phyloP scores from a whole-genome alignment of 306 rosid species.

The Castanea mollissima region DNA sequence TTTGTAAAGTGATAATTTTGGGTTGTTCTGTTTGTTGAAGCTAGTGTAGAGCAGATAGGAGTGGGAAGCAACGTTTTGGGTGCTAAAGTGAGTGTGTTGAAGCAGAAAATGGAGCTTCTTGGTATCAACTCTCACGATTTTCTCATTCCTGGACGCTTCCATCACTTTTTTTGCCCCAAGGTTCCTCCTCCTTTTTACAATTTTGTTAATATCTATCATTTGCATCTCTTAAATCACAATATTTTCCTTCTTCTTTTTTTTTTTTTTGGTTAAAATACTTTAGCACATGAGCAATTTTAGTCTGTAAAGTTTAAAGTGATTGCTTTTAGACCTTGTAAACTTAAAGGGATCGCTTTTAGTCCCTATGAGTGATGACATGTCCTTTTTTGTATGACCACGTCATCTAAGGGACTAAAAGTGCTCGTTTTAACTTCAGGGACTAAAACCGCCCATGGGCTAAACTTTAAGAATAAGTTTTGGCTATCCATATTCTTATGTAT shows the following conservation, averaged over 20 bases:
- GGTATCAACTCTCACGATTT: conserved; percentile 52
- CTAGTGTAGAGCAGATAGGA: conserved; percentile 28
- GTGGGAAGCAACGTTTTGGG: conserved; percentile 26
- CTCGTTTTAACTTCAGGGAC: too few relatives aligned
- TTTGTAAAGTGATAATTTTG: conserved; percentile 15
- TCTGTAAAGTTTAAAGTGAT: too few relatives aligned
- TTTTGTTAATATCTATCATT: neutral
- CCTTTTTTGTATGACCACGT: too few relatives aligned
- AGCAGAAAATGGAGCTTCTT: conserved; percentile 64
- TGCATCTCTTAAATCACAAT: neutral
- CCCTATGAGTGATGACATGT: too few relatives aligned
- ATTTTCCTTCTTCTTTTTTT: too few relatives aligned
- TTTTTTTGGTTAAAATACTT: too few relatives aligned
- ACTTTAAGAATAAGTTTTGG: too few relatives aligned
- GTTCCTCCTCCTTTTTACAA: conserved; percentile 41
- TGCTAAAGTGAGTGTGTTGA: conserved; percentile 40
- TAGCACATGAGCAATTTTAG: too few relatives aligned
- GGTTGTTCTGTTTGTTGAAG: conserved; percentile 26
- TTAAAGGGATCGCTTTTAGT: too few relatives aligned
- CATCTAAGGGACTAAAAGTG: too few relatives aligned
- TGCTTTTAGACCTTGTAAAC: too few relatives aligned
- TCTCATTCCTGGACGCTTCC: conserved; percentile 60
- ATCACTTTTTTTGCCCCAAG: conserved; percentile 74
- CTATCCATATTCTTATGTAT: neutral
- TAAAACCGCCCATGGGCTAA: too few relatives aligned